These are phyloP conservation scores for Penicillium thymicola DNA, from an alignment of 2,329 filamentous ascomycete species.

Conservation along the genomic window DNA sequence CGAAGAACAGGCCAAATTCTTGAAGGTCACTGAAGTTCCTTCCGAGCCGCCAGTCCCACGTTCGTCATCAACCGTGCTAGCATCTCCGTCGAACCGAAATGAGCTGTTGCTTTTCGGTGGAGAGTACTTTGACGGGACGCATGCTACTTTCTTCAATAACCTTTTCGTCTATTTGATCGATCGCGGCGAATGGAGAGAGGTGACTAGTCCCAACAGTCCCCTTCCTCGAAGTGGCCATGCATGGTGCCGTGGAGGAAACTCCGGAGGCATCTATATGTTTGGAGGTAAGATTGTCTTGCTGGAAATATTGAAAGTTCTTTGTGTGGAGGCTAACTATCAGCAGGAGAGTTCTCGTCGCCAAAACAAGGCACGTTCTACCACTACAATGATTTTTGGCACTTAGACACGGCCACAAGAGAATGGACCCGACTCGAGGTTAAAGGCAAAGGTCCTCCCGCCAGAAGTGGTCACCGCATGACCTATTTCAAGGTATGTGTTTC, in stretches of 20 bases:
- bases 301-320: neutral
- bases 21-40: conserved; percentile 83
- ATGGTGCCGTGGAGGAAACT: conserved; percentile 86
- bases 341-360: conserved; percentile 85
- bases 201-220: conserved; percentile 88
- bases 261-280: conserved; percentile 83
- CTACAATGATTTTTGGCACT: conserved; percentile 96
- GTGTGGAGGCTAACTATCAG: conserved; percentile 4
- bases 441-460: conserved; percentile 70
- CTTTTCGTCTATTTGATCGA: conserved; percentile 70
- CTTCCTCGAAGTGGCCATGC: conserved; percentile 90
- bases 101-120: conserved; percentile 90
- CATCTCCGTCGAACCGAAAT: conserved; percentile 79
- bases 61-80: conserved; percentile 76
- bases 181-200: conserved; percentile 82
- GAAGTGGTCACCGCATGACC: conserved; percentile 93
- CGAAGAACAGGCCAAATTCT: conserved; percentile 86
- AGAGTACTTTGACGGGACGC: conserved; percentile 89
- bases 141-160: conserved; percentile 70
- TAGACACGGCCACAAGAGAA: conserved; percentile 79
- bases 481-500: conserved; percentile 65
- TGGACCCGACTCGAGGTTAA: conserved; percentile 85
- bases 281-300: conserved; percentile 53
- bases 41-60: conserved; percentile 72
- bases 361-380: conserved; percentile 99